A percentile compares a stretch with the other conserved stretches of the same genome.
phyloP scores from a whole-genome alignment of 1,284 basidiomycete genomes.

The Puccinia horiana region DNA sequence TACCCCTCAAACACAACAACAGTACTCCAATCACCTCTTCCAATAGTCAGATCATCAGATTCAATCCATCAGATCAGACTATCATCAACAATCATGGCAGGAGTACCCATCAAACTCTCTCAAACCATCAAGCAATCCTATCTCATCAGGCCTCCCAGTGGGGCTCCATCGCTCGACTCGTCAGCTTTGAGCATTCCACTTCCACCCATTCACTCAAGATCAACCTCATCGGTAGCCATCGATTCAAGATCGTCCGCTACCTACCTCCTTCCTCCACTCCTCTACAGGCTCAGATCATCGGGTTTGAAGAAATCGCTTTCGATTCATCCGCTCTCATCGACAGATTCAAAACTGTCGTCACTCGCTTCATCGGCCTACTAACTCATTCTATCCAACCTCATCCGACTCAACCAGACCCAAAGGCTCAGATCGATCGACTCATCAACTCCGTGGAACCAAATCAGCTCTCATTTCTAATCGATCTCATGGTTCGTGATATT shows the following conservation, averaged over 20 bases:
- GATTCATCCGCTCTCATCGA: background rate
- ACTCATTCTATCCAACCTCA: background rate
- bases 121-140: background rate
- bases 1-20: conserved; percentile 49
- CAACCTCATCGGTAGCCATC: conserved; percentile 5
- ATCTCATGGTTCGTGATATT: conserved; percentile 26
- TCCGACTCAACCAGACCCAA: background rate
- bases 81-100: background rate
- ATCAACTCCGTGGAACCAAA: background rate
- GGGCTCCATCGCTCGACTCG: conserved; percentile 15
- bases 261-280: background rate
- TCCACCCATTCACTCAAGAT: background rate
- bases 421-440: conserved; percentile 14
- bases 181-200: conserved; percentile 12
- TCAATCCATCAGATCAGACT: background rate
- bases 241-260: conserved; percentile 9
- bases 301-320: background rate
- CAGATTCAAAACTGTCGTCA: background rate
- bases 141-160: background rate
- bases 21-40: background rate
- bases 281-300: background rate
- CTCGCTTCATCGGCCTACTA: conserved; percentile 2
- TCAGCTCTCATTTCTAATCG: conserved; percentile 29
- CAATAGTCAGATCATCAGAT: background rate
- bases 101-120: background rate